These are phyloP conservation scores for Gnaphalium uliginosum DNA, from an alignment of 129 eudicot species.

Conservation along the genomic window DNA sequence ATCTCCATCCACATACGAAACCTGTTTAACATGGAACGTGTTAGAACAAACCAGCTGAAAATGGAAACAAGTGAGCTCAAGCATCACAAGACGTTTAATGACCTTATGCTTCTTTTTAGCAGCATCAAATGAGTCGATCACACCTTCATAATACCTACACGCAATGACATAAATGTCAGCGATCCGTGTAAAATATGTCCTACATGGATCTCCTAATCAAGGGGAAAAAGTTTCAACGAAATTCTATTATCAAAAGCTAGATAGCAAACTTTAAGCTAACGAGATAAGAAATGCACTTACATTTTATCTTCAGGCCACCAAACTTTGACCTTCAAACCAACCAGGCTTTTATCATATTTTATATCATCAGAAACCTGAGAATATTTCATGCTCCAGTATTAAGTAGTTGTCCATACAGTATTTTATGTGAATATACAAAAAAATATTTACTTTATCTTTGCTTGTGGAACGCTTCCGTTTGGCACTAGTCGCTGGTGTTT, in stretches of 20 bases:
- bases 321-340: conserved; percentile 73
- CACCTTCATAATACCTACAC: conserved; percentile 80
- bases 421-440: background rate
- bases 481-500: conserved; percentile 45
- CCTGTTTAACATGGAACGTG: conserved; percentile 42
- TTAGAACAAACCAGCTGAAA: conserved; percentile 3
- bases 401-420: conserved; percentile 8
- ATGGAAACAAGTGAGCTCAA: background rate
- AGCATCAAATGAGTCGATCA: conserved; percentile 52
- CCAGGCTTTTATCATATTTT: conserved; percentile 49
- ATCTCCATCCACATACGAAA: conserved; percentile 75
- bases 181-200: background rate
- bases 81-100: background rate
- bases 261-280: background rate
- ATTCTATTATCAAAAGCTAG: background rate
- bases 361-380: conserved; percentile 48
- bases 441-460: conserved; percentile 47
- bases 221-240: background rate
- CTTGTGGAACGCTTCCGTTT: conserved; percentile 73
- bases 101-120: conserved; percentile 74
- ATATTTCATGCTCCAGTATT: background rate
- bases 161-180: conserved; percentile 23
- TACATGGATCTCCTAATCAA: conserved; percentile 5
- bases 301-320: conserved; percentile 83
- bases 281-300: conserved; percentile 45